Evolutionary conservation across 139 green algal genomes (phyloP).

Genomic region (Tetraselmis chui): DNA sequence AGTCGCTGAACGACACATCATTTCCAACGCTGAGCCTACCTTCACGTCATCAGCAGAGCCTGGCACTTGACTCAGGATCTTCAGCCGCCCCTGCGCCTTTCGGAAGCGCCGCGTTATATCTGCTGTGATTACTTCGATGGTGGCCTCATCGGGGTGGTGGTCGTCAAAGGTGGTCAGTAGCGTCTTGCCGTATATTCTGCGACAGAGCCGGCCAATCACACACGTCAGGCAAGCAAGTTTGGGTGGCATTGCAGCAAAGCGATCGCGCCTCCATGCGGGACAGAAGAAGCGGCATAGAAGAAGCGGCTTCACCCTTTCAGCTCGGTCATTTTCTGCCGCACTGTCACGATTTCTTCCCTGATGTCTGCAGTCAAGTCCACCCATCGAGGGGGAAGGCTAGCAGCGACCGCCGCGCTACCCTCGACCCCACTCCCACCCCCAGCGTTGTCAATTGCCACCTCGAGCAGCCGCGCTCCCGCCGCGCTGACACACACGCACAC

Average conservation of each 20-base stretch:
- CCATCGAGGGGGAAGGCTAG: constrained; percentile 32
- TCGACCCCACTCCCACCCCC: background rate
- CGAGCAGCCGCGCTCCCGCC: background rate
- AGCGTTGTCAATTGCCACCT: background rate
- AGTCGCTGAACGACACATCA: background rate
- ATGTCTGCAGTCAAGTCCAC: constrained; percentile 39
- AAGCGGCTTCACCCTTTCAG: constrained; percentile 35
- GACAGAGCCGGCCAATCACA: background rate
- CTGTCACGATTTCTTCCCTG: constrained; percentile 43
- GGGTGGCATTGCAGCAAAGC: background rate
- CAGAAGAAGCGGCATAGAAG: background rate
- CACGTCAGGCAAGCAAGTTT: background rate
- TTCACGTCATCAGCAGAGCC: constrained; percentile 36
- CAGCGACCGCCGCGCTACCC: background rate
- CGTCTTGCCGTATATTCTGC: constrained; percentile 45
- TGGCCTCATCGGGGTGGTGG: constrained; percentile 35
- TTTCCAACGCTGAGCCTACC: constrained; percentile 17
- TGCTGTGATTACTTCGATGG: constrained; percentile 45
- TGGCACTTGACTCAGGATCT: constrained; percentile 27
- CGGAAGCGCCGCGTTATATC: constrained; percentile 51
- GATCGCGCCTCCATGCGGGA: background rate
- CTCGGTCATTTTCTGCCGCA: constrained; percentile 52
- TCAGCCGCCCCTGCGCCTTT: constrained; percentile 41
- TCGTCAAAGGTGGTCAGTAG: constrained; percentile 52
- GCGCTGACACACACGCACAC: too few relatives aligned